A percentile compares a stretch with the other conserved stretches of the same genome.
phyloP scores from a whole-genome alignment of 441 rosid genomes.

The Populus tomentosa region DNA sequence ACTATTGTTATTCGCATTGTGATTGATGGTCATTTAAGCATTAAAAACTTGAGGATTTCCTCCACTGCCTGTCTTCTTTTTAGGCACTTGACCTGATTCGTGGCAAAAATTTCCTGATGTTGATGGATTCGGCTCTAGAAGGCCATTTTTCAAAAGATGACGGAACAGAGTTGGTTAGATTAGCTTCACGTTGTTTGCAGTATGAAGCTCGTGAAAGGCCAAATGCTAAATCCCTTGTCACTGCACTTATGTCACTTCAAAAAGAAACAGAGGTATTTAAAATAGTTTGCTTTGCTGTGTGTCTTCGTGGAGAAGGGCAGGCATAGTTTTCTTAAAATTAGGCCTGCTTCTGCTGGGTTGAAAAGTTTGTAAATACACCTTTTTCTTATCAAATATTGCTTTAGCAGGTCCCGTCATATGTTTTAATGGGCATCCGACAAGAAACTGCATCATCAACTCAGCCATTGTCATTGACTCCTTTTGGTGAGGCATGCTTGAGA shows the following conservation, averaged over 20 bases:
- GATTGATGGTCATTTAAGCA: background rate
- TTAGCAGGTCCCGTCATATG: slow-evolving; percentile 69
- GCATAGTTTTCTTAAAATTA: background rate
- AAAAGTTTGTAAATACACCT: background rate
- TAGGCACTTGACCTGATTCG: slow-evolving; percentile 95
- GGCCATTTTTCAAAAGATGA: slow-evolving; percentile 93
- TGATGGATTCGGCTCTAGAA: slow-evolving; percentile 90
- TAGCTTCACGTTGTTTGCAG: slow-evolving; percentile 92
- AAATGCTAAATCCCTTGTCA: slow-evolving; percentile 72
- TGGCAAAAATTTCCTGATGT: slow-evolving; percentile 79
- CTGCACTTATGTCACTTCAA: slow-evolving; percentile 74
- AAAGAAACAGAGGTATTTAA: slow-evolving; percentile 70
- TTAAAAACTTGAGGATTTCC: background rate
- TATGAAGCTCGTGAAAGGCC: slow-evolving; percentile 97
- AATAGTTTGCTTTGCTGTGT: background rate
- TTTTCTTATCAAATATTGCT: background rate
- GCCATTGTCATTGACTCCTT: slow-evolving; percentile 54
- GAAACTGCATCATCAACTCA: slow-evolving; percentile 45
- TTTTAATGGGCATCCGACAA: slow-evolving; percentile 68
- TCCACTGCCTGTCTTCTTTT: slow-evolving; percentile 16
- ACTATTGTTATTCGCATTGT: background rate
- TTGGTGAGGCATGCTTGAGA: slow-evolving; percentile 87
- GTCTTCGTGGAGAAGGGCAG: background rate
- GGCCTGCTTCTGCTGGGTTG: background rate
- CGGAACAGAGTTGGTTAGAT: slow-evolving; percentile 85